These are phyloP conservation scores for Leptodermis oblonga DNA, from an alignment of 257 asterid species.

Conservation along the genomic window DNA sequence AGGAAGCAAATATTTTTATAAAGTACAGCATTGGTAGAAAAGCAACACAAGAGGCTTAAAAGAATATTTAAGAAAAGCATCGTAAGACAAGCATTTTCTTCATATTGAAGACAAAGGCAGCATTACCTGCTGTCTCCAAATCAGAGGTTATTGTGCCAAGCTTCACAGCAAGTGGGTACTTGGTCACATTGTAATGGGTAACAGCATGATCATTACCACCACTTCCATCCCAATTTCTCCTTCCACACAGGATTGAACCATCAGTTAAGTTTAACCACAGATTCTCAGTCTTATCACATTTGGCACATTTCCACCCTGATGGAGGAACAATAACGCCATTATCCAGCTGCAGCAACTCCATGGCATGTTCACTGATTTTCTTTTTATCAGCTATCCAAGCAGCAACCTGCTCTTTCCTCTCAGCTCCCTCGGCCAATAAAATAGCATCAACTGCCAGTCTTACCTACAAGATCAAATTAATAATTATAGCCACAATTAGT, in stretches of 20 bases:
- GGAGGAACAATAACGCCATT: slow-evolving; percentile 84
- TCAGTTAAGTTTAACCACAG: slow-evolving; percentile 96
- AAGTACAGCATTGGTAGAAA: not conserved
- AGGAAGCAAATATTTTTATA: not conserved
- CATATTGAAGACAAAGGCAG: not conserved
- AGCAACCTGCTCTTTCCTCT: slow-evolving; percentile 90
- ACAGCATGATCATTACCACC: slow-evolving; percentile 98
- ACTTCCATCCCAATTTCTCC: slow-evolving; percentile 89
- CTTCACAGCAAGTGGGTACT: slow-evolving; percentile 91
- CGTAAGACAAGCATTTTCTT: not conserved
- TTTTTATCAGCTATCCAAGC: slow-evolving; percentile 92
- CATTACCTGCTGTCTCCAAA: slow-evolving; percentile 89
- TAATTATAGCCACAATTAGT: not conserved
- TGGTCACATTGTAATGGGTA: slow-evolving; percentile 58
- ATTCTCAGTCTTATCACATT: slow-evolving; percentile 88
- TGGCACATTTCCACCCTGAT: slow-evolving; percentile 90
- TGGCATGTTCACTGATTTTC: slow-evolving; percentile 66
- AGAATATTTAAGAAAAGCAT: not conserved
- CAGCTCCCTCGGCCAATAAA: slow-evolving; percentile 76
- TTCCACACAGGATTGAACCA: slow-evolving; percentile 88
- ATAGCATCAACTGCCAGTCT: slow-evolving; percentile 89
- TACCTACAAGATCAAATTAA: slow-evolving; percentile 49
- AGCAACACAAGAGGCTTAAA: not conserved
- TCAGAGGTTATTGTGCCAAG: slow-evolving; percentile 98
- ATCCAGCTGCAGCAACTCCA: slow-evolving; percentile 77